Base-by-base conservation (phyloP, 805 yeast genomes). In the Yamadazyma nakazawae region DNA sequence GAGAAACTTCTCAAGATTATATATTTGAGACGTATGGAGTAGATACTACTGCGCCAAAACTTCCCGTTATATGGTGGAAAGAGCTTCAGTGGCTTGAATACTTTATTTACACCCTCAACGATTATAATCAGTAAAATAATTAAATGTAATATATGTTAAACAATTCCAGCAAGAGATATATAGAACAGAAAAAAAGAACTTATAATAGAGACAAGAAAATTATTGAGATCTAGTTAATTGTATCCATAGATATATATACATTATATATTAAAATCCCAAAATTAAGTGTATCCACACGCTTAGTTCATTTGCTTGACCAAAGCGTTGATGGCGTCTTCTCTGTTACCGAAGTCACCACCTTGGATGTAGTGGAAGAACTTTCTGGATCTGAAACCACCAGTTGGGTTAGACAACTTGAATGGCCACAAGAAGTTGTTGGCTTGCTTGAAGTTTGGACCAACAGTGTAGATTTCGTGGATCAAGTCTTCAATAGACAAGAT, bases 321-420 rank as follows among this genome's bases (percentile, higher is more conserved):
- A 74, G 86, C 84, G 85, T 89, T 89, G 79, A 89, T 89, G 88
- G 80, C 85, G 68, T 88, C 84, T 81, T 89, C 96, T 80, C 96
- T 87, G 95, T 89, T 89, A 86, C 96, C 96, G 76, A 89, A 83
- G 81, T 94, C 85, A 85, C 96, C 96, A 82, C 96, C 96, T 80
- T 88, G 95, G 82, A 89, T 85, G 73, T 86, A 89, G 80, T 89
- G 96, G 80, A 83, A 83, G 95, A 89, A 89, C 83, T 89, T 89
- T 85, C 96, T 89, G 62, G 87, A 87, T 81, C 96, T 92, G 96
- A 95, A 89, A 76, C 96, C 96, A 79, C 96, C 96, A 75, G 82
- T 81, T 77, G 96, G 96, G 85, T 86, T 88, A 65, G 96, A 88
- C 74, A 89, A 83, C 81, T 87, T 83, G 92, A 89, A 89, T 80